Base-by-base conservation (phyloP, 192 early-diverging fungal species). In the Linnemannia exigua region DNA sequence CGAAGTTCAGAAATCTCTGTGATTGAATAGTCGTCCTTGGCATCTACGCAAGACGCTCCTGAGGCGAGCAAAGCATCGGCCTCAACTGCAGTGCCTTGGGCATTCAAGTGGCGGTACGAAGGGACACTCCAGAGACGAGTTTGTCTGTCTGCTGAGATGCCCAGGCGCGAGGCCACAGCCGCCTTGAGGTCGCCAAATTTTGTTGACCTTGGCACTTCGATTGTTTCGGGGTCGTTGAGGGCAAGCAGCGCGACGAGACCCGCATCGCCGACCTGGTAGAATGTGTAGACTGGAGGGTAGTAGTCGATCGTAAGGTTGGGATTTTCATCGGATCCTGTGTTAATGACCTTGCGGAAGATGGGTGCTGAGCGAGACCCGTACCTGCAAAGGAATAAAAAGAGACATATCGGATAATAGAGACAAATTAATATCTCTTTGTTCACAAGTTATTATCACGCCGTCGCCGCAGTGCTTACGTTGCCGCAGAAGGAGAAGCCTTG, bases 331-430 rank as follows among this genome's bases (percentile, higher is more conserved):
- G 84, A 41, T 63, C 78, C 84, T 73, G 82, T 76, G 16, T 74
- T 80, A 22, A 87, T 71, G 8, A 89, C 82, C n/a, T 54, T 36
- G 41, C 90, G 84, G 14, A 63, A 35, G 44, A 91, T 86, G 15
- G 89, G 85, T n/a, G 87, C 89, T 61, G 82, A 69, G 44, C 19
- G 67, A 33, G 76, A 69, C 15, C 88, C 89, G 73, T 90, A 90
- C 89, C 88, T 89, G 19, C 16, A 51, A 31, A 63, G 81, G 46
- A 80, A 71, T 9, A 87, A 79, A 14, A 79, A 77, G 35, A 79
- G 19, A 31, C 31, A n/a, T n/a, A 74, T 17, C 11, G 8, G 33
- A 73, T 54, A 79, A n/a, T 66, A 88, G 11, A 88, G 68, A 41
- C 83, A 83, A 28, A 87, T 78, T 44, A 80, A 67, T 54, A 20